Evolutionary conservation across 164 flowering plant species (phyloP).

Genomic region (Echeveria elegans): DNA sequence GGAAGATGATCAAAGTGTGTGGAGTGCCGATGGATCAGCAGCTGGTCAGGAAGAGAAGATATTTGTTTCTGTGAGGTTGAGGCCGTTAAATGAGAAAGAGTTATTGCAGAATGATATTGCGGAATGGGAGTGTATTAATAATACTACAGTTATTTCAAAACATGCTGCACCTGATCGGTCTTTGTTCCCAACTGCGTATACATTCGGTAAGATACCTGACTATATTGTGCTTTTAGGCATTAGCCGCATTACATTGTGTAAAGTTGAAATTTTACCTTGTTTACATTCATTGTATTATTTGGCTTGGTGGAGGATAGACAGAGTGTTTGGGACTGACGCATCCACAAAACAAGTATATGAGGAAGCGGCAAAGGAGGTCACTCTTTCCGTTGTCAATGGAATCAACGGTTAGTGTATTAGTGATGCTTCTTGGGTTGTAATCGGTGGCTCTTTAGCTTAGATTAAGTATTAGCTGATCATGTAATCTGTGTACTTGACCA

Average conservation of each 20-base stretch:
- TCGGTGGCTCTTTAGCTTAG: conserved; percentile 1
- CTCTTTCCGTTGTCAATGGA: conserved; percentile 73
- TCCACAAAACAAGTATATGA: conserved; percentile 68
- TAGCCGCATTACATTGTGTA: not conserved
- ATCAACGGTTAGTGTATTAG: conserved; percentile 63
- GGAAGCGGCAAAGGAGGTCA: conserved; percentile 69
- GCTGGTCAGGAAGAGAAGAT: conserved; percentile 36
- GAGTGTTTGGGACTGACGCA: conserved; percentile 56
- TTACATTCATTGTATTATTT: not conserved
- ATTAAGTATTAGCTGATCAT: not conserved
- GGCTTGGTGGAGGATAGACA: conserved; percentile 33
- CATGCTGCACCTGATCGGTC: conserved; percentile 30
- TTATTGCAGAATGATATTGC: conserved; percentile 24
- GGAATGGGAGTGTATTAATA: conserved; percentile 57
- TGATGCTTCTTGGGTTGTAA: conserved; percentile 1
- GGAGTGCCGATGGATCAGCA: conserved; percentile 10
- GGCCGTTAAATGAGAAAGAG: conserved; percentile 57
- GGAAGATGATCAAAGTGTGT: conserved; percentile 16
- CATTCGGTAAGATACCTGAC: conserved; percentile 33
- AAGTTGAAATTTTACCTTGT: not conserved
- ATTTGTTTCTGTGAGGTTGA: conserved; percentile 42
- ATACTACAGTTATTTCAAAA: conserved; percentile 33
- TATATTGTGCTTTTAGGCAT: not conserved
- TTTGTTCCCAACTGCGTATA: conserved; percentile 31
- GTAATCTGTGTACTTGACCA: conserved; percentile 18